Evolutionary conservation across 225 moss, liverwort and hornwort genomes (phyloP).

Genomic region (Sphagnum tenellum): DNA sequence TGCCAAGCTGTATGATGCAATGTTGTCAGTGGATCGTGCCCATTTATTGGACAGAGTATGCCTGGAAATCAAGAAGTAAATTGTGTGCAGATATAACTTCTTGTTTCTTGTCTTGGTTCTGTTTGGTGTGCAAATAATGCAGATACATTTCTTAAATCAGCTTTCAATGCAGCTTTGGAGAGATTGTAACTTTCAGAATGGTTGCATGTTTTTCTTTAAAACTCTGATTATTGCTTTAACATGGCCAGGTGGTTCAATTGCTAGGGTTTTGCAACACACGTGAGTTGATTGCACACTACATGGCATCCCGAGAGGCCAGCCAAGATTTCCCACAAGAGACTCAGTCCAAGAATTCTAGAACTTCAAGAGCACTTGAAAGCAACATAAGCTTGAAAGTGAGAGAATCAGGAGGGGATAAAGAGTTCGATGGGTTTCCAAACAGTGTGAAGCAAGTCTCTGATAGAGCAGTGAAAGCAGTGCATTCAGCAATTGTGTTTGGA

Average conservation of each 20-base stretch:
- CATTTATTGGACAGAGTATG: constrained; percentile 69
- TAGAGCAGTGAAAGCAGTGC: constrained; percentile 36
- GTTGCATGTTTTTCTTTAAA: too few relatives aligned
- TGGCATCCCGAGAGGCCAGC: constrained; percentile 68
- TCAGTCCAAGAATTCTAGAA: too few relatives aligned
- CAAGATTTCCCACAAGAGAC: constrained; percentile 17
- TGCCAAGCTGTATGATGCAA: constrained; percentile 52
- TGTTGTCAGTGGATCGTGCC: constrained; percentile 57
- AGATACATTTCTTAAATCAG: too few relatives aligned
- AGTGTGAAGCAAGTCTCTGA: constrained; percentile 10
- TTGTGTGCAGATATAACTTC: neutral
- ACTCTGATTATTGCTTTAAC: neutral
- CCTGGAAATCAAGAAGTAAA: constrained; percentile 28
- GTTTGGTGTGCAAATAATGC: too few relatives aligned
- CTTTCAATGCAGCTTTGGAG: too few relatives aligned
- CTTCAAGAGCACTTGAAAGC: constrained; percentile 17
- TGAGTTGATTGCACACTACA: constrained; percentile 71
- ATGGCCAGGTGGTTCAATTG: constrained; percentile 60
- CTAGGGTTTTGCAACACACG: constrained; percentile 66
- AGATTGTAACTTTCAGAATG: too few relatives aligned
- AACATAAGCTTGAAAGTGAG: constrained; percentile 4
- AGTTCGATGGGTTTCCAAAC: constrained; percentile 9
- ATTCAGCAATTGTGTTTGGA: constrained; percentile 76
- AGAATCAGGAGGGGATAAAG: constrained; percentile 9
- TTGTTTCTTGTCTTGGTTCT: neutral